phyloP scores from a whole-genome alignment of 495 filamentous ascomycete species.

The Niebla homalea region DNA sequence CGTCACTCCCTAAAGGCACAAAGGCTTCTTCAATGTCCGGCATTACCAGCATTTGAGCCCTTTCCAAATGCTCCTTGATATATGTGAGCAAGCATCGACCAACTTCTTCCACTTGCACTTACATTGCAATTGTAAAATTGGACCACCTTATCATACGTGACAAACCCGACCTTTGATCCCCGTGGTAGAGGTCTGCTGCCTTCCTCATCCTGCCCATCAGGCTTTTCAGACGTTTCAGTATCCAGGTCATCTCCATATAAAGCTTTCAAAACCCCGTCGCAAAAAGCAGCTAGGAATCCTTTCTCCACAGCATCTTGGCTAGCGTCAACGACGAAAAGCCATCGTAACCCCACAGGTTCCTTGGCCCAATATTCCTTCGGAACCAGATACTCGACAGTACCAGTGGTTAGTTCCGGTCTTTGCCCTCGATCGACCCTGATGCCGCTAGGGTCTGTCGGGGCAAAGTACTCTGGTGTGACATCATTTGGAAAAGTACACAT shows the following conservation, averaged over 20 bases:
- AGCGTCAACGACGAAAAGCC: slow-evolving; percentile 87
- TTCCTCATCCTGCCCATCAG: slow-evolving; percentile 36
- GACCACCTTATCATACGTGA: slow-evolving; percentile 88
- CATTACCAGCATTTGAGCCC: slow-evolving; percentile 98
- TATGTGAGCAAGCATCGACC: not conserved
- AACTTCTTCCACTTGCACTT: slow-evolving; percentile 21
- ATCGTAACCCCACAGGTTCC: slow-evolving; percentile 75
- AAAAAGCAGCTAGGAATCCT: slow-evolving; percentile 82
- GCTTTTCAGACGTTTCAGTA: slow-evolving; percentile 26
- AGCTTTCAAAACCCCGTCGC: slow-evolving; percentile 72
- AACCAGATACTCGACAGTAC: slow-evolving; percentile 90
- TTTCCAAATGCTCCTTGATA: slow-evolving; percentile 56
- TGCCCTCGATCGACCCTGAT: slow-evolving; percentile 78
- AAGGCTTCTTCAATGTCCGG: slow-evolving; percentile 96
- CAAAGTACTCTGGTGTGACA: slow-evolving; percentile 82
- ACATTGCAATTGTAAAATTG: slow-evolving; percentile 94
- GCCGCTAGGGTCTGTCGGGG: slow-evolving; percentile 76
- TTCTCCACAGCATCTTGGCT: slow-evolving; percentile 79
- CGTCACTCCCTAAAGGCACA: slow-evolving; percentile 69
- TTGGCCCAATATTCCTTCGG: slow-evolving; percentile 99
- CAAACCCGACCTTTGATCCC: slow-evolving; percentile 82
- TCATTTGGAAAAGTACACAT: slow-evolving; percentile 98
- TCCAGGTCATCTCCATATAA: slow-evolving; percentile 56
- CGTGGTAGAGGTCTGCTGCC: slow-evolving; percentile 48
- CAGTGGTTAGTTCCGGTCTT: slow-evolving; percentile 75